phyloP scores from a whole-genome alignment of 331 rosid genomes.

The Saraca asoca region DNA sequence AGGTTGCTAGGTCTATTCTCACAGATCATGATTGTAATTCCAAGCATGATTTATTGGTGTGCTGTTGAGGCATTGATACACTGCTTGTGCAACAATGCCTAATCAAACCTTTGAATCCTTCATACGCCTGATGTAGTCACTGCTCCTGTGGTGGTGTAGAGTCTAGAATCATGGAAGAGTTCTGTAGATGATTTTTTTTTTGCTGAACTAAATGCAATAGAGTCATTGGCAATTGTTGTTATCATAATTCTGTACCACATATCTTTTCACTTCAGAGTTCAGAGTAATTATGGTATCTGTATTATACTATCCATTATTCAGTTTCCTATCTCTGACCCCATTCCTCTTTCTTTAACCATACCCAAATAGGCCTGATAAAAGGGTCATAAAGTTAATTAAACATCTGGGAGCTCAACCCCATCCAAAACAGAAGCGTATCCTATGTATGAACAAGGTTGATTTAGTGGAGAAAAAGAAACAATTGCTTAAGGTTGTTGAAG shows the following conservation, averaged over 20 bases:
- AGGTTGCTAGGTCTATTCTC: not conserved
- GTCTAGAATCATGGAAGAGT: slow-evolving; percentile 22
- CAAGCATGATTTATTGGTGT: slow-evolving; percentile 1
- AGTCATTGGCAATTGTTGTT: slow-evolving; percentile 2
- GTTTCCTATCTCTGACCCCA: slow-evolving; percentile 10
- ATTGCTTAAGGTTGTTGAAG: slow-evolving; percentile 67
- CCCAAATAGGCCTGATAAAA: slow-evolving; percentile 69
- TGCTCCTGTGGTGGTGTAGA: slow-evolving; percentile 21
- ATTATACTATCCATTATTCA: slow-evolving; percentile 8
- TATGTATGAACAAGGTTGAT: slow-evolving; percentile 95
- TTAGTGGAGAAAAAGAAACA: slow-evolving; percentile 93
- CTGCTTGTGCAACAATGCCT: slow-evolving; percentile 20
- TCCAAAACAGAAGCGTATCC: slow-evolving; percentile 75
- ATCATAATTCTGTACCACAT: slow-evolving; percentile 9
- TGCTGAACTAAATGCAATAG: slow-evolving; percentile 3
- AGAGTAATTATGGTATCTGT: not conserved
- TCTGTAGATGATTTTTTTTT: slow-evolving; percentile 17
- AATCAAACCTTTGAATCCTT: not conserved
- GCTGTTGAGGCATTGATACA: slow-evolving; percentile 2
- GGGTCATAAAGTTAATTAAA: slow-evolving; percentile 74
- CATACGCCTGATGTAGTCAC: not conserved
- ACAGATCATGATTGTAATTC: slow-evolving; percentile 1
- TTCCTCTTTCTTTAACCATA: slow-evolving; percentile 26
- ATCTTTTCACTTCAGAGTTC: not conserved
- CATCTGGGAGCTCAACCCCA: slow-evolving; percentile 67